Conservation (phyloP, 2,329 filamentous ascomycete species). For the Calonectria crousiana region DNA sequence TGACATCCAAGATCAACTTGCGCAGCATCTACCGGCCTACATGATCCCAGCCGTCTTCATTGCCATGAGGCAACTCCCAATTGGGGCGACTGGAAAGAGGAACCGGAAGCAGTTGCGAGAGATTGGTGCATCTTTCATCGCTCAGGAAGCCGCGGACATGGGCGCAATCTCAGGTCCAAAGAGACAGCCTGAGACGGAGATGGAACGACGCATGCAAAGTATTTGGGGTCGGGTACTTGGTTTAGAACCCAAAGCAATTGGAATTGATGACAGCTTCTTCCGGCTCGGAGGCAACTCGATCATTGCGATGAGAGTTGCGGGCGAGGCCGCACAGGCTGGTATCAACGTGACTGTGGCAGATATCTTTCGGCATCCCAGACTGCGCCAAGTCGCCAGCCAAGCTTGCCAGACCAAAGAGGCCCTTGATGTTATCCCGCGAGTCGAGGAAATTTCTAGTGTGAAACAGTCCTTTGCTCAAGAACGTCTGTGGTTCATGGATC, state of each 20-base stretch:
- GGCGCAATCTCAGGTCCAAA: not conserved
- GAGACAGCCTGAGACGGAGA: slow-evolving; percentile 10
- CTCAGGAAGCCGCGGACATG: slow-evolving; percentile 53
- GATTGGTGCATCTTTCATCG: slow-evolving; percentile 18
- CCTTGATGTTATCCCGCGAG: not conserved
- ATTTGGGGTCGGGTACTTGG: slow-evolving; percentile 54
- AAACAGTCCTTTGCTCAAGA: not conserved
- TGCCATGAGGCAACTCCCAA: slow-evolving; percentile 22
- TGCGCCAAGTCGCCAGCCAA: not conserved
- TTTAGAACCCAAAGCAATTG: slow-evolving; percentile 49
- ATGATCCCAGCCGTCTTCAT: slow-evolving; percentile 20
- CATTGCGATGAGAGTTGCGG: slow-evolving; percentile 59
- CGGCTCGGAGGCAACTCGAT: slow-evolving; percentile 63
- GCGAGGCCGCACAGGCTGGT: slow-evolving; percentile 1
- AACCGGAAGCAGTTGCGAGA: slow-evolving; percentile 26
- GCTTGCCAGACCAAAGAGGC: too few relatives aligned
- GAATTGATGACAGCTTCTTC: slow-evolving; percentile 62
- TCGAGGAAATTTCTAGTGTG: not conserved
- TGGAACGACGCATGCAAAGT: slow-evolving; percentile 41
- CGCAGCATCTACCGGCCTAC: not conserved
- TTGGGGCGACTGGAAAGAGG: slow-evolving; percentile 30
- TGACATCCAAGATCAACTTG: not conserved
- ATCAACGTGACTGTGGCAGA: slow-evolving; percentile 26
- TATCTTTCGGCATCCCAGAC: slow-evolving; percentile 17
- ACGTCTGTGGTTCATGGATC: not conserved